Base-by-base conservation (phyloP, 2,329 filamentous ascomycete species). In the Aaosphaeria pasadenensis region DNA sequence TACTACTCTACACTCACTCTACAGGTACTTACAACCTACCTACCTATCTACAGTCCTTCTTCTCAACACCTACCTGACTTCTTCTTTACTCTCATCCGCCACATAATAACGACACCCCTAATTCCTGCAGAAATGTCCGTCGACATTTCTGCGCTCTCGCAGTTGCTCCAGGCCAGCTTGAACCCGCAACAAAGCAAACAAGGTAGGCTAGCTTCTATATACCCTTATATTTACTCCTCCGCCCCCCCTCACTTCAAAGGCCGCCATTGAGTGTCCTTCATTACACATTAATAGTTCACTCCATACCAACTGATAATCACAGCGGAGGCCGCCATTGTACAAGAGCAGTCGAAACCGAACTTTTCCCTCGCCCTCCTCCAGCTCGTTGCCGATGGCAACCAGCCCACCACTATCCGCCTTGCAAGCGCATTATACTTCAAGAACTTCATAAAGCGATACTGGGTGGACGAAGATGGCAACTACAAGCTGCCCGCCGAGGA, bases 351-450 rank as follows among this genome's bases (percentile, higher is more conserved):
- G 65, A 91, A 91, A 70, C 87, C 90, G 6, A 87, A 88, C 64
- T 99, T 95, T 77, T 95, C 92, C 11, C 80, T 97, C 52, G 58
- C 71, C 47, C 84, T 99, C 46, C 87, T 99, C 45, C 91, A 92
- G 62, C 95, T 97, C 66, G 90, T 96, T 62, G 89, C 88, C 55
- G 84, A 87, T 57, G 82, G 85, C 48, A 76, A 81, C 39, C 82
- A 87, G 54, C 85, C 89, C 38, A 74, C 79, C 56, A 92, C 89
- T 62, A 94, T 89, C 52, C 86, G 94, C 53, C 84, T 99, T 39
- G 84, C 92, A 5, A 89, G 88, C 62, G 89, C 94, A 30, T 80
- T 99, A 51, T 94, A 89, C 76, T 99, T 99, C 82, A 99, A 99
- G 76, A 99, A 99, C 77, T 95, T 96, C 72, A 91, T 99, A 66